Evolutionary conservation across 768 basidiomycete genomes (phyloP).

Genomic region (Suillus brevipes): DNA sequence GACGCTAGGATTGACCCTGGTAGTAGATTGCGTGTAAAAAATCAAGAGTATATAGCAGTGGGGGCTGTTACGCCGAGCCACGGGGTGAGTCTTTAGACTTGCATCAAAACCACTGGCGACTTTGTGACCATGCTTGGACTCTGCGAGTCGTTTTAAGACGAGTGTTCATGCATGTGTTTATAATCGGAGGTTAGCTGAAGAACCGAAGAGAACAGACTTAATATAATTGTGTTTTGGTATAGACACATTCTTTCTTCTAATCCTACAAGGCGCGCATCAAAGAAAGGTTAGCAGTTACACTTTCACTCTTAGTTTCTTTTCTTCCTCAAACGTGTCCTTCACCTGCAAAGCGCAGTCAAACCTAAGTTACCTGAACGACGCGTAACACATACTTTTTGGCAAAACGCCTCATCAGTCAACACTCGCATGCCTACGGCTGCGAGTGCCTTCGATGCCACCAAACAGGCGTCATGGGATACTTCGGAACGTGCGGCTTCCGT

Average conservation of each 20-base stretch:
- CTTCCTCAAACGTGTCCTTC: constrained; percentile 44
- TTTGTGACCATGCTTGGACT: not conserved
- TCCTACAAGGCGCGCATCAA: not conserved
- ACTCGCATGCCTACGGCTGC: constrained; percentile 64
- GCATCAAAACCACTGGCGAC: not conserved
- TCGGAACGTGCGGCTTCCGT: constrained; percentile 53
- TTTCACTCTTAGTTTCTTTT: constrained; percentile 20
- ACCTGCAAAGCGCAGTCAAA: constrained; percentile 31
- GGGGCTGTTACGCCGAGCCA: not conserved
- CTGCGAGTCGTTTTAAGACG: not conserved
- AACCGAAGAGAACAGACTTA: not conserved
- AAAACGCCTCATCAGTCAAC: constrained; percentile 61
- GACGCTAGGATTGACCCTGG: too few species aligned
- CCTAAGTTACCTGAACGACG: not conserved
- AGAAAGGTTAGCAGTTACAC: not conserved
- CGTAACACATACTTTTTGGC: constrained; percentile 43
- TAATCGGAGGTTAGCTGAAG: not conserved
- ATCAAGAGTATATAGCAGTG: too few species aligned
- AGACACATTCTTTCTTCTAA: not conserved
- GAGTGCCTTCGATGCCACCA: constrained; percentile 65
- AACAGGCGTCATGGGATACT: constrained; percentile 58
- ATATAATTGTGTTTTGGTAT: not conserved
- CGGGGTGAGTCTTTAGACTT: not conserved
- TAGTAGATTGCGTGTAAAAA: too few species aligned
- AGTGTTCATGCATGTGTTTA: not conserved